phyloP scores from a whole-genome alignment of 805 yeast genomes.

The Metschnikowia continentalis region DNA sequence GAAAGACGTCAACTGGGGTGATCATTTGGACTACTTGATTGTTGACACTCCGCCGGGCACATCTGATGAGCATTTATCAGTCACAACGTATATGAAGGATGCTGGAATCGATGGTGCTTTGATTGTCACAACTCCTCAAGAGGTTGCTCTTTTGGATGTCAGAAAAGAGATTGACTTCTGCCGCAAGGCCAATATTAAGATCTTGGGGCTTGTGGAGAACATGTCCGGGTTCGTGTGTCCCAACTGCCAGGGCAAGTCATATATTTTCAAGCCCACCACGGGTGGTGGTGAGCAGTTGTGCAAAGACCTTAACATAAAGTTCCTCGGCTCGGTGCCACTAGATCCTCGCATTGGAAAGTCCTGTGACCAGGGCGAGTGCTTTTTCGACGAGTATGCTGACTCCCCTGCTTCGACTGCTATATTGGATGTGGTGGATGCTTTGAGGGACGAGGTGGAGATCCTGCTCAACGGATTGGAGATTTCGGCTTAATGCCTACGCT shows the following conservation, averaged over 20 bases:
- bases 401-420: constrained; percentile 91
- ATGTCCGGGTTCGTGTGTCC: constrained; percentile 99
- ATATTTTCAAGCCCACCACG: constrained; percentile 90
- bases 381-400: constrained; percentile 78
- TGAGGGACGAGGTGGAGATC: constrained; percentile 53
- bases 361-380: constrained; percentile 84
- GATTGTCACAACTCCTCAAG: constrained; percentile 95
- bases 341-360: constrained; percentile 92
- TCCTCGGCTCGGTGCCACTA: constrained; percentile 87
- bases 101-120: constrained; percentile 94
- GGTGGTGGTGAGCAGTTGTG: constrained; percentile 93
- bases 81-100: constrained; percentile 81
- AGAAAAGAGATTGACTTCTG: constrained; percentile 95
- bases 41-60: constrained; percentile 99
- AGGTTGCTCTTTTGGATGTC: constrained; percentile 91
- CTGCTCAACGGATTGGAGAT: constrained; percentile 17
- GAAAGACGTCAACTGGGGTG: constrained; percentile 95
- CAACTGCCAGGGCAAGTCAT: constrained; percentile 81
- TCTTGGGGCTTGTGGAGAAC: constrained; percentile 90
- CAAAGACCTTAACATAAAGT: constrained; percentile 70
- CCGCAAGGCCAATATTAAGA: constrained; percentile 78
- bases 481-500: not conserved
- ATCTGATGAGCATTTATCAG: constrained; percentile 92
- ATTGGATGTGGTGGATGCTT: constrained; percentile 70
- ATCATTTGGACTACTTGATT: constrained; percentile 69